These are phyloP conservation scores for Candida awuae DNA, from an alignment of 805 yeast species.

Conservation along the genomic window DNA sequence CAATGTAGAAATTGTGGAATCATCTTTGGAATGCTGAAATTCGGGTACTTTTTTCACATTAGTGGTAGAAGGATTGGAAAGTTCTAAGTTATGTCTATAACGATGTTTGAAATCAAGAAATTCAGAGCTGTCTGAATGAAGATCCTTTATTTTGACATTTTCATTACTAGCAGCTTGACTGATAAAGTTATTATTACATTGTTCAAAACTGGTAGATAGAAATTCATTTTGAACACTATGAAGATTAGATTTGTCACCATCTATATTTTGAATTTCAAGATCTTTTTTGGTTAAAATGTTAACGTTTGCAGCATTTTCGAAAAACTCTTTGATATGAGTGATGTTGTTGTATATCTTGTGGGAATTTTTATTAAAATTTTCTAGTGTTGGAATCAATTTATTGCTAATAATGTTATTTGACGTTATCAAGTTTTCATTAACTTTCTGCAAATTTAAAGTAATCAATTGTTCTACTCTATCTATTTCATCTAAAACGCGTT, in stretches of 20 bases:
- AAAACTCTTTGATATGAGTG: conserved; percentile 68
- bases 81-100: conserved; percentile 12
- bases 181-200: neutral
- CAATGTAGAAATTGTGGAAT: neutral
- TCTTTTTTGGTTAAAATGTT: conserved; percentile 19
- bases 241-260: neutral
- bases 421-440: conserved; percentile 63
- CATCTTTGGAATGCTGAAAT: neutral
- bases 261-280: neutral
- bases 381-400: conserved; percentile 58
- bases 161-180: neutral
- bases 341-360: conserved; percentile 57
- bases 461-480: conserved; percentile 75
- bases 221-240: no score
- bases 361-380: conserved; percentile 50
- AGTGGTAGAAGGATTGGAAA: neutral
- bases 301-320: conserved; percentile 42
- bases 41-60: neutral
- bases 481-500: conserved; percentile 30
- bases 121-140: conserved; percentile 5
- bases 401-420: conserved; percentile 64
- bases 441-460: conserved; percentile 66
- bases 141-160: neutral
- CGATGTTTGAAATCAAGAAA: conserved; percentile 8
- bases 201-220: neutral